Evolutionary conservation across 1,284 basidiomycete genomes (phyloP), one percentile per base, ranked within the genome.

Genomic region (Malassezia dermatis): DNA sequence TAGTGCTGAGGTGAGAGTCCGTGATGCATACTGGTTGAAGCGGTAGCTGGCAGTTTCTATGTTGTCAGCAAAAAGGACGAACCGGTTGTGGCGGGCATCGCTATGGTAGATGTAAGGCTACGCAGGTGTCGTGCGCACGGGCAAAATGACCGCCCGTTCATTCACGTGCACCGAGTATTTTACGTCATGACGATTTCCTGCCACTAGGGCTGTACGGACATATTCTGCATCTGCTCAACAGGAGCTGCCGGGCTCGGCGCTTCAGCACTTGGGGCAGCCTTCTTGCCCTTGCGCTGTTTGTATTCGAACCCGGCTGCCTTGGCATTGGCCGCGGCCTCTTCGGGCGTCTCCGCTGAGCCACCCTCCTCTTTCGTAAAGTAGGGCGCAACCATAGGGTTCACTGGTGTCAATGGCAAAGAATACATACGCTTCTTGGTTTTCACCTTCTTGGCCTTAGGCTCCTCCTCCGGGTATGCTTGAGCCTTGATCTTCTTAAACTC

Each of bases 401-500:
- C 54, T 56, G 39, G 10, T 23, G 44, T 52, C 3, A 53, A 41
- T 34, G 4, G 11, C 17, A n/a, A 17, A 28, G 3, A 11, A 13
- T 23, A 54, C 51, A 17, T 42, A 55, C 55, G 56, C 47, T 71
- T 69, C 26, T 65, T 66, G 31, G 59, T 63, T 57, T 70, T 71
- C 51, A 67, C 67, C 59, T 65, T 67, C 48, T 63, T 64, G 19
- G 53, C 60, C 28, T 58, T 59, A 4, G 60, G 53, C 21, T 48
- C 58, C 27, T 69, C 66, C 27, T 65, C 59, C 0, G 90, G 90
- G 78, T 96, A 98, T 15, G 89, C 93, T 17, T 84, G 76, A 65
- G 81, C 81, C 72, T 87, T 85, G 8, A 85, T 78, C 70, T 81
- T 81, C 75, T 86, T 82, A 83, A 89, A 96, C 71, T 88, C 88